Conservation (phyloP, 1,139 yeast species). For the Nakaseomyces sp. region DNA sequence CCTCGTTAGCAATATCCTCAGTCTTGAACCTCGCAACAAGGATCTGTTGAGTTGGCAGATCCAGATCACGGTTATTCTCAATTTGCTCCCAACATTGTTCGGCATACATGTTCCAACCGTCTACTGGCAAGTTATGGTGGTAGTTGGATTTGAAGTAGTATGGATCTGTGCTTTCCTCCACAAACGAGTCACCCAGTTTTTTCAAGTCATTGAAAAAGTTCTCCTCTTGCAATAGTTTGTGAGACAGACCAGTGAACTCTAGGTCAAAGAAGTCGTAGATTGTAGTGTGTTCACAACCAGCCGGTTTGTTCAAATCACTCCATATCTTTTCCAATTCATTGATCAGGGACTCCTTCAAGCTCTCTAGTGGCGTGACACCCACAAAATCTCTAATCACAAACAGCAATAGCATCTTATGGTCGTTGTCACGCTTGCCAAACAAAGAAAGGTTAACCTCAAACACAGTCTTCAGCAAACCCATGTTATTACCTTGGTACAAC, state of each 20-base stretch:
- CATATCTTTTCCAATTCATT: constrained; percentile 72
- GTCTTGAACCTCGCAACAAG: constrained; percentile 91
- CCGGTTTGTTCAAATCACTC: constrained; percentile 68
- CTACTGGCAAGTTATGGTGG: constrained; percentile 82
- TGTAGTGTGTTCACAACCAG: constrained; percentile 42
- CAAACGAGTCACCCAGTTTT: constrained; percentile 48
- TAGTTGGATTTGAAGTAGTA: constrained; percentile 59
- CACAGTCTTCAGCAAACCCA: constrained; percentile 91
- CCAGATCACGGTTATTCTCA: constrained; percentile 84
- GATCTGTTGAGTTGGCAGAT: constrained; percentile 92
- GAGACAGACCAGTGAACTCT: constrained; percentile 73
- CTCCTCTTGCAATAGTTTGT: constrained; percentile 73
- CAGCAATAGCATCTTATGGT: constrained; percentile 62
- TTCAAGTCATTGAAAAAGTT: constrained; percentile 59
- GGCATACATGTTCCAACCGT: constrained; percentile 93
- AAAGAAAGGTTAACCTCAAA: constrained; percentile 88
- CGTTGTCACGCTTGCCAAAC: constrained; percentile 37
- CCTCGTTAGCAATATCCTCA: constrained; percentile 59
- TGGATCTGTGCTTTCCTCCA: constrained; percentile 18
- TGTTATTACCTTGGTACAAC: constrained; percentile 91
- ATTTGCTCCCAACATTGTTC: constrained; percentile 92
- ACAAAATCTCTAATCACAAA: constrained; percentile 90
- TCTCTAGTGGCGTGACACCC: constrained; percentile 76
- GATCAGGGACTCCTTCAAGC: constrained; percentile 57
- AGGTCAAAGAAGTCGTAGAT: constrained; percentile 78